A percentile compares a stretch with the other conserved stretches of the same genome.
These are phyloP conservation scores for Ustilago crameri DNA, from an alignment of 1,284 basidiomycete genomes.

Conservation along the genomic window DNA sequence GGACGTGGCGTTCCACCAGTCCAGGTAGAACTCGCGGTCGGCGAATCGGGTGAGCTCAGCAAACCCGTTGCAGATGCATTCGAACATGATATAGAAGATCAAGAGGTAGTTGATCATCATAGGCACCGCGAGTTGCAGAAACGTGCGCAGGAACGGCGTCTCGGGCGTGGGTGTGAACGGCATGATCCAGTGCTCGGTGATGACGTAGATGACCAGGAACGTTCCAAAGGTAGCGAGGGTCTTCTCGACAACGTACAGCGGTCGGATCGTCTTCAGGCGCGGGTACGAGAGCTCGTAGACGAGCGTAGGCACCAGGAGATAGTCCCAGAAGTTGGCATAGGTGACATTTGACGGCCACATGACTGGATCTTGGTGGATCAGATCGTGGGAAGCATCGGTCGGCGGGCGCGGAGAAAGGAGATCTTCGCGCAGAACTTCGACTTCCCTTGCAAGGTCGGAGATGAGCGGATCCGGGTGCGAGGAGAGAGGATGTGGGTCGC, in stretches of 20 bases:
- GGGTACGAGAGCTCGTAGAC: conserved; percentile 98
- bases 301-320: conserved; percentile 88
- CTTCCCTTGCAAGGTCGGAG: conserved; percentile 78
- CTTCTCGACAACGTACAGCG: conserved; percentile 92
- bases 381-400: conserved; percentile 7
- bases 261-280: conserved; percentile 84
- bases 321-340: conserved; percentile 84
- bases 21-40: conserved; percentile 95
- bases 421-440: conserved; percentile 81
- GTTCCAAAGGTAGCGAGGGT: conserved; percentile 93
- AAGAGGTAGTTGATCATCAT: conserved; percentile 79
- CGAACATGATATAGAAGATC: conserved; percentile 69
- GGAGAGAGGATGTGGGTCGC: conserved; percentile 74
- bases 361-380: conserved; percentile 52
- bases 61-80: conserved; percentile 92
- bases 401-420: conserved; percentile 70
- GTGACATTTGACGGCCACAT: conserved; percentile 89
- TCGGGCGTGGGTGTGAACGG: conserved; percentile 70
- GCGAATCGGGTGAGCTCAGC: conserved; percentile 83
- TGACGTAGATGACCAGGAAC: conserved; percentile 82
- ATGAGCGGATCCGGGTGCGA: conserved; percentile 80
- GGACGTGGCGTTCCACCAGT: conserved; percentile 96
- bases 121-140: conserved; percentile 88
- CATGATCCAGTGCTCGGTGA: conserved; percentile 90
- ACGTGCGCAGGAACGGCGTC: conserved; percentile 65